Evolutionary conservation across 345 rosid species (phyloP), one percentile per base, ranked within the genome.

Genomic region (Luvunga scandens): DNA sequence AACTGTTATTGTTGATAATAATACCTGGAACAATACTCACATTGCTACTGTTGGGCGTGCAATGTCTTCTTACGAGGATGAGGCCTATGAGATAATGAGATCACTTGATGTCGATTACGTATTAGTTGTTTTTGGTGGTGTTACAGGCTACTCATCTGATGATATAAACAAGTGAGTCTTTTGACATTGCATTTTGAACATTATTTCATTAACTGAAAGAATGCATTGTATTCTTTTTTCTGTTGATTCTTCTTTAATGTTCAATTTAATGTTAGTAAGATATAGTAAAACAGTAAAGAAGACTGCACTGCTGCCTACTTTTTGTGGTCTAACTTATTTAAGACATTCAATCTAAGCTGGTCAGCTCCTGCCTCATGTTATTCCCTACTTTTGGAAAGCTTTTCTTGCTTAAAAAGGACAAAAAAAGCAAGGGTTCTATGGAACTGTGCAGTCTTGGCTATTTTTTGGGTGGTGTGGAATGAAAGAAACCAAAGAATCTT

Each of bases 1-100:
- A 91, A 92, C 99, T 19, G 99, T 96, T 74, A 96, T 96, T 66
- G 99, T 96, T 56, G 99, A 96, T 84, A 96, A 96, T 81, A 96
- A 96, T 79, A 96, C 99, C 77, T 96, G 99, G 99, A 96, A 96
- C 82, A 96, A 96, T 87, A 96, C 99, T 5, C 99, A 96, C 78
- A 96, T 96, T 75, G 99, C 99, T 61, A 96, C 99, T n/a, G 99
- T 96, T 78, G 99, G 99, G 62, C 98, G 99, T 76, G 99, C 99
- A 70, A 94, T 96, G 99, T 94, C 99, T 71, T 96, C 99, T 74
- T 90, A 92, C 77, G 98, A 96, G 84, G 97, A 91, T 31, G 98
- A 94, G 81, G 99, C 99, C 10, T 91, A 89, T 89, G 98, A 90
- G 78, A 96, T 96, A 76, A 96, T 96, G 93, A 89, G 88, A 85